phyloP scores from a whole-genome alignment of 2,329 filamentous ascomycete species.

The Calonectria fujianensis region DNA sequence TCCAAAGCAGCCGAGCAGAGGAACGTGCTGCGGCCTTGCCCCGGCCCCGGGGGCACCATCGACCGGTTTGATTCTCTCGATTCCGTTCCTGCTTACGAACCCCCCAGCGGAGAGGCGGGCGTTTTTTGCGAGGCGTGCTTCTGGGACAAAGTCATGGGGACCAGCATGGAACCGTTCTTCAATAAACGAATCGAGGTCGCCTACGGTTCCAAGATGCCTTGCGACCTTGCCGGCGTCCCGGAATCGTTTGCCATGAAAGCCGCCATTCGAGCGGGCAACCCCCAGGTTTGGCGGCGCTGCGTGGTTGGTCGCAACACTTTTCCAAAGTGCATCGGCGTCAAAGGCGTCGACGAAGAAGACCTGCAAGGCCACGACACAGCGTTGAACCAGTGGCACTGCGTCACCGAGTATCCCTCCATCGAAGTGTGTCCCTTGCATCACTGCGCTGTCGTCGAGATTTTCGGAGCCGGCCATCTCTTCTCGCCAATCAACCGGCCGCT shows the following conservation, averaged over 20 bases:
- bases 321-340: constrained; percentile 19
- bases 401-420: constrained; percentile 27
- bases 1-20: constrained; percentile 11
- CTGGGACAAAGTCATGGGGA: constrained; percentile 32
- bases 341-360: constrained; percentile 33
- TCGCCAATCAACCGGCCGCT: constrained; percentile 23
- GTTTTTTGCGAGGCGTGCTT: constrained; percentile 33
- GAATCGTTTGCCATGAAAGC: constrained; percentile 32
- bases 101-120: constrained; percentile 11
- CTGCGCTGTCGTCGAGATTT: constrained; percentile 6
- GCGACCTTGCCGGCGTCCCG: constrained; percentile 5
- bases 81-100: constrained; percentile 17
- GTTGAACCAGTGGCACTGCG: constrained; percentile 18
- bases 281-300: constrained; percentile 32
- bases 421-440: constrained; percentile 37
- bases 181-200: constrained; percentile 21
- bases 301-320: constrained; percentile 12
- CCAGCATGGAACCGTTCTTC: constrained; percentile 32
- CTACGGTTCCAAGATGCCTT: neutral
- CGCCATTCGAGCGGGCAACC: constrained; percentile 5
- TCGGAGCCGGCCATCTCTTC: constrained; percentile 32
- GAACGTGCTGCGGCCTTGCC: constrained; percentile 11
- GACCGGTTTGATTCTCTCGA: neutral
- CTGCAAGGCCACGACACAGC: constrained; percentile 12
- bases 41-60: neutral